Conservation (phyloP, 2,329 filamentous ascomycete genomes). For the Akanthomyces muscarius region DNA sequence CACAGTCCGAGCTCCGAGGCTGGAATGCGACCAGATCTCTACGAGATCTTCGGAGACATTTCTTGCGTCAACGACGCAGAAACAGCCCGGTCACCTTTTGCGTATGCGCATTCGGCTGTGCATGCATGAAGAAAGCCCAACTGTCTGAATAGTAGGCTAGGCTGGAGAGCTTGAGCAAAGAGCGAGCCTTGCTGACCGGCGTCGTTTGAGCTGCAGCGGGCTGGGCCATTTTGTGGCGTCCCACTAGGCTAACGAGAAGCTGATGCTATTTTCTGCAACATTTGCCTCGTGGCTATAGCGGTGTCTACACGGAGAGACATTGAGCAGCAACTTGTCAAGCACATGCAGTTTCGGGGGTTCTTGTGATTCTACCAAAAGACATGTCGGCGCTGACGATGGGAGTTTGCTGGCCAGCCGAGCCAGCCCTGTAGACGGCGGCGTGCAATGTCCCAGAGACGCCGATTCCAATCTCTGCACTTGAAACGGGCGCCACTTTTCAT, state of each 20-base stretch:
- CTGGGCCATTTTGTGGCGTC: neutral
- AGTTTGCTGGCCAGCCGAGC: neutral
- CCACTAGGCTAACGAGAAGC: neutral
- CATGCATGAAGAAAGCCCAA: neutral
- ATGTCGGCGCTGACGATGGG: neutral
- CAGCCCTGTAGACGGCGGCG: neutral
- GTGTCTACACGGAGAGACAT: neutral
- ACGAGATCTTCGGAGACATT: neutral
- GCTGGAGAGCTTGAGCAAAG: neutral
- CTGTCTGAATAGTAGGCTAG: neutral
- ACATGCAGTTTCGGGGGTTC: no score
- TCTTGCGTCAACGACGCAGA: neutral
- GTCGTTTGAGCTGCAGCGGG: neutral
- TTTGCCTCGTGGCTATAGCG: neutral
- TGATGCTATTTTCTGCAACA: neutral
- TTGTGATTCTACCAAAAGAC: no score
- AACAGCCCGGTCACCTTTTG: neutral
- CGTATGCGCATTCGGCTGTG: neutral
- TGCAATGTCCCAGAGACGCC: constrained; percentile 1
- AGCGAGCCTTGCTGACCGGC: constrained; percentile 4
- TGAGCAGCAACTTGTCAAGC: no score
- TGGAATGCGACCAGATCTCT: neutral
- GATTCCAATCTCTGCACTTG: constrained; percentile 10
- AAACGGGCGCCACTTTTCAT: constrained; percentile 13
- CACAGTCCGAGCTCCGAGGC: neutral